Conservation (phyloP, 1,139 yeast species). For the Candida freyschussii region DNA sequence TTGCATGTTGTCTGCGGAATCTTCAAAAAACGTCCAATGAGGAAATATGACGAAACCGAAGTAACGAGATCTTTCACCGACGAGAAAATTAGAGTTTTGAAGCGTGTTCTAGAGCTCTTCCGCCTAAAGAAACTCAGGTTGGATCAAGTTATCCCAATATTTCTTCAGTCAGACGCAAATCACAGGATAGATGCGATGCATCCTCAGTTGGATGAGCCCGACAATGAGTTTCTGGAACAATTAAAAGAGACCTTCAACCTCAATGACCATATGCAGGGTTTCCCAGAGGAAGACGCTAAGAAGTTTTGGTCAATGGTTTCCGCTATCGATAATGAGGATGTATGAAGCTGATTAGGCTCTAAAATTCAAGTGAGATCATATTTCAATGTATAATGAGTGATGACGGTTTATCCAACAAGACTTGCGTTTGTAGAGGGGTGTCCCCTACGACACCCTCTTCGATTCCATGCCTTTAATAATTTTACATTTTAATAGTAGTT, state of each 20-base stretch:
- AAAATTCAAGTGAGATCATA: too few relatives aligned
- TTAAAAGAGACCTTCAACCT: slow-evolving; percentile 7
- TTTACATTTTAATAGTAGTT: too few relatives aligned
- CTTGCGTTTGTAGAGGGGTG: too few relatives aligned
- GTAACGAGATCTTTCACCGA: not conserved
- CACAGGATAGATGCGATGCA: slow-evolving; percentile 5
- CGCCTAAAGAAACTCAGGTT: slow-evolving; percentile 5
- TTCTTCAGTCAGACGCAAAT: slow-evolving; percentile 5
- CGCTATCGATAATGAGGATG: too few relatives aligned
- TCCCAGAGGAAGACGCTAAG: too few relatives aligned
- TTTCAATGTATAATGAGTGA: too few relatives aligned
- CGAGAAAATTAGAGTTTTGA: slow-evolving; percentile 3
- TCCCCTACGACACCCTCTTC: too few relatives aligned
- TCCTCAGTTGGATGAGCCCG: slow-evolving; percentile 2
- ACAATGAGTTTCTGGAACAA: slow-evolving; percentile 3
- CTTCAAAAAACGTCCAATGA: slow-evolving; percentile 15
- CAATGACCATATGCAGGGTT: too few relatives aligned
- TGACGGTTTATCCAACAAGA: too few relatives aligned
- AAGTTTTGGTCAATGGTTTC: too few relatives aligned
- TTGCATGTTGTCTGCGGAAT: slow-evolving; percentile 9
- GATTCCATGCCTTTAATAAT: too few relatives aligned
- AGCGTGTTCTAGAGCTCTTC: slow-evolving; percentile 5
- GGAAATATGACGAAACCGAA: slow-evolving; percentile 3
- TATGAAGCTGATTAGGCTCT: too few relatives aligned
- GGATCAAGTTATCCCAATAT: slow-evolving; percentile 8